Evolutionary conservation across 495 filamentous ascomycete species (phyloP), one percentile per base, ranked within the genome.

Genomic region (Bacidia rubella): DNA sequence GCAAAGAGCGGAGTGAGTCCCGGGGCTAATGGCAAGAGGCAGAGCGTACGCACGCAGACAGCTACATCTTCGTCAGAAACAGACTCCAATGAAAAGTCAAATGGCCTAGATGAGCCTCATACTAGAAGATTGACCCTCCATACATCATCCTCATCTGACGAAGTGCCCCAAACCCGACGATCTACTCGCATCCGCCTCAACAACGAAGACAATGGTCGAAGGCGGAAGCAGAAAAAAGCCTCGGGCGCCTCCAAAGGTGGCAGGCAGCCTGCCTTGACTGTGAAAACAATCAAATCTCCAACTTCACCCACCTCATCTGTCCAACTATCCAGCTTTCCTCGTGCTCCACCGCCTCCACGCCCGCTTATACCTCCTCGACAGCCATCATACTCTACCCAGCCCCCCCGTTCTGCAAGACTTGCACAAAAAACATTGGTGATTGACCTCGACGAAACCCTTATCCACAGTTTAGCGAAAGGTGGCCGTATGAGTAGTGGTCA

Each of bases 391-490:
- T 70, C 59, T 66, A 64, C 52, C 67, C 75, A 80, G 64, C 72
- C 58, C 66, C 65, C 55, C 68, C 68, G 52, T 61, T 64, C 61
- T 52, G 68, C 55, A 67, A 57, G 70, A 68, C 64, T 70, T 19
- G 69, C 69, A 0, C 83, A 90, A 63, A 98, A 98, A 69, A 97
- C 92, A 1, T 66, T 98, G 53, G 90, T 98, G 58, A 74, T 98
- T 24, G 92, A 98, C 64, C 78, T 98, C 15, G 92, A 98, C 65
- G 92, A 98, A 63, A 98, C 92, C 0, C 70, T 98, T 49, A 97
- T 98, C 61, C 92, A 98, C 70, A 95, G 88, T 64, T 83, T 96
- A 68, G 87, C 90, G 43, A 96, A 95, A 65, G 92, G 92, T 24
- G 90, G 90, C 32, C 79, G 89, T 39, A 96, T 95, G 88, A 86